These are phyloP conservation scores for Coemansia reversa DNA, from an alignment of 192 early-diverging fungal genomes.

Conservation along the genomic window DNA sequence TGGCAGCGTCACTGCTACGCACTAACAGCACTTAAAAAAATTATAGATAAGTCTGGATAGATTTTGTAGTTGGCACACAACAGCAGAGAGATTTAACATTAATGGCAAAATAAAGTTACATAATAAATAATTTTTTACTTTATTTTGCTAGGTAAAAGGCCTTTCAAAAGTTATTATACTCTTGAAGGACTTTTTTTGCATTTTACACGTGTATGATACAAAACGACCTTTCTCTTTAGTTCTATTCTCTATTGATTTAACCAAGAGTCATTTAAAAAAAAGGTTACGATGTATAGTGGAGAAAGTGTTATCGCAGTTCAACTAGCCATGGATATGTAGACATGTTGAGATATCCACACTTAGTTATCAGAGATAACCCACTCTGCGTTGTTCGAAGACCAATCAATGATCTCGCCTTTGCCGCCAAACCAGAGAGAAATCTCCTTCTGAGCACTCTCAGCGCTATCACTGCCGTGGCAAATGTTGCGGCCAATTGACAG, in stretches of 20 bases:
- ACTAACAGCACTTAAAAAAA: conserved; percentile 25
- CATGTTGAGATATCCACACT: background rate
- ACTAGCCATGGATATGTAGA: background rate
- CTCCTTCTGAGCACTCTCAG: conserved; percentile 79
- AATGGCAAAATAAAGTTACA: background rate
- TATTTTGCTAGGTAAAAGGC: no score
- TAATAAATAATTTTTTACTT: background rate
- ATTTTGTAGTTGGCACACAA: background rate
- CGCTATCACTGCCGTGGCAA: conserved; percentile 86
- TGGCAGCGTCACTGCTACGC: conserved; percentile 51
- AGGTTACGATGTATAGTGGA: background rate
- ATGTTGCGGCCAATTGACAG: conserved; percentile 76
- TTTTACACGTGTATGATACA: background rate
- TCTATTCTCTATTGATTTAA: background rate
- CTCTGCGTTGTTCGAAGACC: conserved; percentile 61
- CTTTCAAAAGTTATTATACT: no score
- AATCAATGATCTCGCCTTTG: conserved; percentile 61
- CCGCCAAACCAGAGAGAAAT: conserved; percentile 75
- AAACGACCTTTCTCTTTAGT: background rate
- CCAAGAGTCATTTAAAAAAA: background rate
- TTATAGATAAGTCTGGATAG: background rate
- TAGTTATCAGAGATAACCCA: conserved; percentile 74
- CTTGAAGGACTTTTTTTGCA: no score
- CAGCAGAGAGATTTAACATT: background rate
- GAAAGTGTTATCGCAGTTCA: background rate